phyloP scores from a whole-genome alignment of 768 basidiomycete genomes.

The Leccinellum luteum region DNA sequence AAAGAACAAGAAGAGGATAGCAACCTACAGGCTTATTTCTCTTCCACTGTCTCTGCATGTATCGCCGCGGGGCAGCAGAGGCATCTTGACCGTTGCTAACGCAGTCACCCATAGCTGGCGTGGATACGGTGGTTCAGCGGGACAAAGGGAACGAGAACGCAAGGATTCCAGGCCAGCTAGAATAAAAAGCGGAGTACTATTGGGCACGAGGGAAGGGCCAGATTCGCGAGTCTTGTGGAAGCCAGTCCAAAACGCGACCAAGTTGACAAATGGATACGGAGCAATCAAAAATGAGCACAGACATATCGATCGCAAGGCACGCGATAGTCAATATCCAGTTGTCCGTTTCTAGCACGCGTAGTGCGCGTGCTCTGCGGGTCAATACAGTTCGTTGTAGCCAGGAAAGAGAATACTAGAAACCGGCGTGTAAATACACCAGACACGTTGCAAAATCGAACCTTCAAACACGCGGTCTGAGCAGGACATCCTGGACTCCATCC shows the following conservation, averaged over 20 bases:
- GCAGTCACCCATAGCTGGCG: slow-evolving; percentile 15
- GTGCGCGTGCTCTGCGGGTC: slow-evolving; percentile 23
- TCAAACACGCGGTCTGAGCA: slow-evolving; percentile 18
- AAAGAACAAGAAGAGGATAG: neutral
- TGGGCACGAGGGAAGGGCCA: slow-evolving; percentile 30
- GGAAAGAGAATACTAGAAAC: slow-evolving; percentile 3
- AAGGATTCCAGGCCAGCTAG: slow-evolving; percentile 4
- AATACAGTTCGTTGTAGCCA: slow-evolving; percentile 5
- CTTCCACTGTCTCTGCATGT: slow-evolving; percentile 42
- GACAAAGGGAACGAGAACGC: slow-evolving; percentile 7
- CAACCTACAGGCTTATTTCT: slow-evolving; percentile 38
- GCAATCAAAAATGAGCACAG: slow-evolving; percentile 8
- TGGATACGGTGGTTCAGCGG: neutral
- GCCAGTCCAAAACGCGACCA: slow-evolving; percentile 29
- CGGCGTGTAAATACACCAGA: slow-evolving; percentile 8
- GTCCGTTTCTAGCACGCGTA: slow-evolving; percentile 24
- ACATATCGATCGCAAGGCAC: slow-evolving; percentile 23
- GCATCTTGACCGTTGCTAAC: slow-evolving; percentile 14
- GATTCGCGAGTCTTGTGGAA: slow-evolving; percentile 23
- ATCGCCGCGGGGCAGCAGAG: slow-evolving; percentile 29
- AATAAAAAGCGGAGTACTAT: slow-evolving; percentile 25
- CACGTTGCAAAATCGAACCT: slow-evolving; percentile 25
- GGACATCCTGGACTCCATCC: neutral
- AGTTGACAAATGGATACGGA: slow-evolving; percentile 13
- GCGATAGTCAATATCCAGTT: slow-evolving; percentile 5